Evolutionary conservation across 2,329 filamentous ascomycete species (phyloP), one percentile per base, ranked within the genome.

Genomic region (Myriosclerotinia scirpicola): DNA sequence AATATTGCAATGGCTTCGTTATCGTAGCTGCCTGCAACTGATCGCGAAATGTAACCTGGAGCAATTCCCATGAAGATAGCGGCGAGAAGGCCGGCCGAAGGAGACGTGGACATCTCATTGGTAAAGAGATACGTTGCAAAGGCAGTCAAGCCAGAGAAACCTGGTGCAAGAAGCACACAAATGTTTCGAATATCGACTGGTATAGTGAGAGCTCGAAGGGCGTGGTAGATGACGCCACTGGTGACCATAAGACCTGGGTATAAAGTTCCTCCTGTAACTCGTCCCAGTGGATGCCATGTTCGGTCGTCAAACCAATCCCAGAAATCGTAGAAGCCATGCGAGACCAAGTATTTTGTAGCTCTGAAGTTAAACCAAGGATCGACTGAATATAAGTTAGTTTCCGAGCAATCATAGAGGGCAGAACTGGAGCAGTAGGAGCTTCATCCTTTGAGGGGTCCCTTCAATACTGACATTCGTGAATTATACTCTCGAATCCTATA

Each of bases 291-390:
- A 81, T 99, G 94, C 95, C 95, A 99, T 87, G 95, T 99, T 83
- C 95, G 89, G 83, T 99, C 95, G 80, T 99, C 95, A 77, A 99
- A 99, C 95, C 95, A 99, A 79, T 99, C 94, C 95, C 95, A 99
- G 79, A 99, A 99, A 79, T 91, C 93, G 80, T 97, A 96, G 82
- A 99, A 98, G 75, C 95, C 95, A 88, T 99, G 87, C 77, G 94
- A 87, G 66, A 99, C 92, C 66, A 99, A 87, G 77, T 99, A 98
- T 81, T 98, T 98, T 66, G 95, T 98, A 72, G 95, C 95, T 80
- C 95, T 87, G 81, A 99, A 99, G 81, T 99, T 99, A 83, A 99
- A 99, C 95, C 95, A 99, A 46, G 95, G 95, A 81, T 99, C 95
- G 81, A 99, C 94, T 99, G 77, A 54, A 76, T 61, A 53, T 71